These are phyloP conservation scores for Epichloe brachyelytri DNA, from an alignment of 2,329 filamentous ascomycete species.

Conservation along the genomic window DNA sequence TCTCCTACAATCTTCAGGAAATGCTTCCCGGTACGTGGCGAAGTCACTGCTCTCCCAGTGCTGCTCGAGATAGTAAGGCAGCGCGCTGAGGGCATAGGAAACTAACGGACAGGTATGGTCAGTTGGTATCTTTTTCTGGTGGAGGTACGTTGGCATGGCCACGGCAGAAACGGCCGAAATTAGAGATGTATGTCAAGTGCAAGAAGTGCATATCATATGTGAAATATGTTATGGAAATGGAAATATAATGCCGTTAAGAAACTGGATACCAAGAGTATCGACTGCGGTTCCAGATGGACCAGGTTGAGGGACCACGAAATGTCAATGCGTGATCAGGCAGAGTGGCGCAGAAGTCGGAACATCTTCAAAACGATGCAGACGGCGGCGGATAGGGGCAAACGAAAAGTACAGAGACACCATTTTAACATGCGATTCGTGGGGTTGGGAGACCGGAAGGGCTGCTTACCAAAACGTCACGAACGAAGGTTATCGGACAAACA, in stretches of 20 bases:
- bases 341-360: too few species aligned
- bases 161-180: background rate
- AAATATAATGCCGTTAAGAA: background rate
- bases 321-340: background rate
- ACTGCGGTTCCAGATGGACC: background rate
- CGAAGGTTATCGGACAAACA: conserved; percentile 72
- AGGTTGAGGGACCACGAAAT: background rate
- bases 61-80: conserved; percentile 48
- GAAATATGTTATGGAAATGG: background rate
- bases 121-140: background rate
- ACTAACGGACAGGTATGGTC: conserved; percentile 32
- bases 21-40: conserved; percentile 54
- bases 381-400: background rate
- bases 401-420: background rate
- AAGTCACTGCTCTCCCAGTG: conserved; percentile 57
- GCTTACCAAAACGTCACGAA: conserved; percentile 71
- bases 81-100: conserved; percentile 58
- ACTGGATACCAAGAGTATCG: background rate
- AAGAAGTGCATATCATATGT: background rate
- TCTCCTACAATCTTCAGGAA: conserved; percentile 50
- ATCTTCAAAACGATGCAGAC: background rate
- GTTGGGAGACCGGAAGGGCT: background rate
- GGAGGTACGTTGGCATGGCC: background rate
- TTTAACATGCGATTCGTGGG: background rate
- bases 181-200: background rate